phyloP scores from a whole-genome alignment of 2,329 filamentous ascomycete species.

The Fusarium haematococcum region DNA sequence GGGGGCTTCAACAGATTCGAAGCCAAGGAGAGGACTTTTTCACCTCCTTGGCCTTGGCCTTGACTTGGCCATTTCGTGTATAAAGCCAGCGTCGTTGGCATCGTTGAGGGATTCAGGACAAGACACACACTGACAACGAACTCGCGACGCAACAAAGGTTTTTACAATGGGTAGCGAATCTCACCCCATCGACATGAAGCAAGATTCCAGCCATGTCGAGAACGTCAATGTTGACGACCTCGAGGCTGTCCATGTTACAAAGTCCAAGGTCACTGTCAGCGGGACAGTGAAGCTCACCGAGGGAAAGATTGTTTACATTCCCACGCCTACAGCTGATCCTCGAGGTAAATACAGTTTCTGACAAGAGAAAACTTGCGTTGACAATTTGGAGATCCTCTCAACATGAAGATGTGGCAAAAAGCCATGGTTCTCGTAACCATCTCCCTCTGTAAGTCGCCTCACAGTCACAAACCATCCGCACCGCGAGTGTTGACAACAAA shows the following conservation, averaged over 20 bases:
- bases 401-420: slow-evolving; percentile 42
- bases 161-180: not conserved
- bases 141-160: not conserved
- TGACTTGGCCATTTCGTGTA: not conserved
- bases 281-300: slow-evolving; percentile 37
- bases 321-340: slow-evolving; percentile 36
- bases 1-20: not conserved
- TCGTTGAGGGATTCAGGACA: not conserved
- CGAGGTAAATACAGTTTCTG: not conserved
- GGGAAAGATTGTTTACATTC: slow-evolving; percentile 32
- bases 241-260: slow-evolving; percentile 29
- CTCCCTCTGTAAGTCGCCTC: slow-evolving; percentile 22
- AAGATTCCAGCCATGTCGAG: slow-evolving; percentile 34
- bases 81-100: not conserved
- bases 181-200: slow-evolving; percentile 32
- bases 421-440: slow-evolving; percentile 30
- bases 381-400: slow-evolving; percentile 31
- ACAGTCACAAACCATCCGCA: not conserved
- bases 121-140: not conserved
- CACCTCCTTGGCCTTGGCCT: not conserved
- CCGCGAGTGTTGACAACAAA: not conserved
- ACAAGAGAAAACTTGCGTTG: not conserved
- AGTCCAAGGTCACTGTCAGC: slow-evolving; percentile 34
- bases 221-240: slow-evolving; percentile 32
- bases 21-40: not conserved